phyloP scores from a whole-genome alignment of 345 rosid species.

The Pistacia atlantica region DNA sequence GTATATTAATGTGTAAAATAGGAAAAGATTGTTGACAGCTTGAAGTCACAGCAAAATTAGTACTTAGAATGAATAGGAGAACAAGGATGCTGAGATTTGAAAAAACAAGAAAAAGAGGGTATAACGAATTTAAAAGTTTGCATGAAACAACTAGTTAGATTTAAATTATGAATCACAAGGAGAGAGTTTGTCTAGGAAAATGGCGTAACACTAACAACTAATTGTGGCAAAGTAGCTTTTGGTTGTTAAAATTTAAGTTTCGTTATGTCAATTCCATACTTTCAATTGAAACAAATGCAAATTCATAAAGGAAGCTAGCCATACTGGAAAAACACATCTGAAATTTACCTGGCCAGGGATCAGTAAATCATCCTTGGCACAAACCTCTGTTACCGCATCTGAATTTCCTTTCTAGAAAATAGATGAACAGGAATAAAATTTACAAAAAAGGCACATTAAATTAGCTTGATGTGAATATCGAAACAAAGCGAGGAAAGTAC shows the following conservation, averaged over 20 bases:
- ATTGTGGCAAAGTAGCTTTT: too few relatives aligned
- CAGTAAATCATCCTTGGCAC: slow-evolving; percentile 37
- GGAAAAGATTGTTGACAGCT: neutral
- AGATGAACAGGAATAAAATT: slow-evolving; percentile 8
- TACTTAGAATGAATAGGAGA: too few relatives aligned
- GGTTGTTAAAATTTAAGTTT: neutral
- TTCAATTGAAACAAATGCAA: slow-evolving; percentile 12
- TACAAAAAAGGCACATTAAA: neutral
- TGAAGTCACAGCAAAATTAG: neutral
- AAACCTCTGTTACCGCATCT: slow-evolving; percentile 33
- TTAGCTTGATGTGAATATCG: slow-evolving; percentile 3
- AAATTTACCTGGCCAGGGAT: slow-evolving; percentile 46
- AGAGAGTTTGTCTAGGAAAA: neutral
- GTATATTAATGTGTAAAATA: too few relatives aligned
- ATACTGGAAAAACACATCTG: neutral
- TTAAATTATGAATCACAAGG: neutral
- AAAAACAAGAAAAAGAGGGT: too few relatives aligned
- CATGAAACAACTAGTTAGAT: neutral
- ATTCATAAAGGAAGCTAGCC: neutral
- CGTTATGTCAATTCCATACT: neutral
- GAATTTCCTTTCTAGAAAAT: slow-evolving; percentile 34
- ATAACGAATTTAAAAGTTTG: neutral
- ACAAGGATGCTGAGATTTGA: too few relatives aligned
- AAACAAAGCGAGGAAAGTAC: slow-evolving; percentile 32
- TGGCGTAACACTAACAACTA: too few relatives aligned